A percentile compares a stretch with the other conserved stretches of the same genome.
phyloP scores from a whole-genome alignment of 768 basidiomycete genomes.

The Neoboletus brunneissimus region DNA sequence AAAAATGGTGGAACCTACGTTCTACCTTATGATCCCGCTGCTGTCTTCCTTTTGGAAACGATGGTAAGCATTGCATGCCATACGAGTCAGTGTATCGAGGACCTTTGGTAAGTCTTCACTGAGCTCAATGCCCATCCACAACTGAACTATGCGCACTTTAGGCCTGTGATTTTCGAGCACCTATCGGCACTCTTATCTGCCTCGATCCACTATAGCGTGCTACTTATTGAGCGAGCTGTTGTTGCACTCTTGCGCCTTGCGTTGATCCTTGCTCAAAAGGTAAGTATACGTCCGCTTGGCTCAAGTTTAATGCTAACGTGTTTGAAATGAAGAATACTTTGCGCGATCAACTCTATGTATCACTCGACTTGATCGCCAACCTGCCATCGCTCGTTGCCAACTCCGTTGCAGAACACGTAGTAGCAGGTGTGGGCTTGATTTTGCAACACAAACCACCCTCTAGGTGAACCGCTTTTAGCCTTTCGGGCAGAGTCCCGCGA shows the following conservation, averaged over 20 bases:
- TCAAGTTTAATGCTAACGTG: background rate
- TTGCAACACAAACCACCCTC: constrained; percentile 75
- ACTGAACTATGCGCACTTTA: constrained; percentile 30
- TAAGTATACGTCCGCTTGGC: constrained; percentile 31
- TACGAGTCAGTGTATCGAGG: constrained; percentile 74
- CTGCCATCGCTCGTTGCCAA: constrained; percentile 73
- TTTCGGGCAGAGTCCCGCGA: background rate
- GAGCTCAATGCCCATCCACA: background rate
- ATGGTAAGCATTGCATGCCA: constrained; percentile 89
- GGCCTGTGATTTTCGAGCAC: constrained; percentile 96
- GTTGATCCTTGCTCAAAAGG: constrained; percentile 75
- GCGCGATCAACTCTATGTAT: constrained; percentile 92
- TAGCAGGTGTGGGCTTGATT: constrained; percentile 75
- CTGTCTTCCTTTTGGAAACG: constrained; percentile 90
- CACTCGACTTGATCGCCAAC: constrained; percentile 84
- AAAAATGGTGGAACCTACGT: constrained; percentile 47
- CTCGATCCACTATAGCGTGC: constrained; percentile 78
- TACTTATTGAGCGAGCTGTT: constrained; percentile 92
- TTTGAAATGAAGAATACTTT: constrained; percentile 56
- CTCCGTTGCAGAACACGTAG: constrained; percentile 89
- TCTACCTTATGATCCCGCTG: constrained; percentile 91
- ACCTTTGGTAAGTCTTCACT: constrained; percentile 68
- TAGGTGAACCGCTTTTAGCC: constrained; percentile 34
- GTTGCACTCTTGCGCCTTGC: constrained; percentile 86
- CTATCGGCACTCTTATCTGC: constrained; percentile 75